Evolutionary conservation across 2,329 filamentous ascomycete genomes (phyloP).

Genomic region (Annulohypoxylon truncatum): DNA sequence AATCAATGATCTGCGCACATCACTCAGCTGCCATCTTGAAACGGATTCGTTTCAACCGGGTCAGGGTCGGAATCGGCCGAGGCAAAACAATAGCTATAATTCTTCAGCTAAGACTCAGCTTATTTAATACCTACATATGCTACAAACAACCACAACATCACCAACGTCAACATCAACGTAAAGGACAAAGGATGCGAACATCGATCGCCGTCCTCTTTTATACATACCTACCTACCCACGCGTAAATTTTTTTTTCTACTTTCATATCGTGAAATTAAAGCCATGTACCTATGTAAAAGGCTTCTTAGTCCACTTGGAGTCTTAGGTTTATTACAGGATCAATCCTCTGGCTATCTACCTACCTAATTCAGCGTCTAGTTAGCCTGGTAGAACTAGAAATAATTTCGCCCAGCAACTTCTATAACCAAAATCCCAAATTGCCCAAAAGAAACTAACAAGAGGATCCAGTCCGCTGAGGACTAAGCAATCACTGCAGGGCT

Average conservation of each 20-base stretch:
- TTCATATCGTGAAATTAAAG: neutral
- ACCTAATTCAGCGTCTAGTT: neutral
- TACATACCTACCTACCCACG: neutral
- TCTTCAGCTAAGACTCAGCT: constrained; percentile 2
- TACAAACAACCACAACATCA: neutral
- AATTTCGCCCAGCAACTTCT: neutral
- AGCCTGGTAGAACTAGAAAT: neutral
- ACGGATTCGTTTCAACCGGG: constrained; percentile 34
- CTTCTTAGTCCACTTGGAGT: neutral
- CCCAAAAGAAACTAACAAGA: neutral
- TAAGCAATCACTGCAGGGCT: neutral
- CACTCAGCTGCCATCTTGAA: constrained; percentile 28
- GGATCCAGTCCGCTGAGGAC: neutral
- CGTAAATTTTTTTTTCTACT: neutral
- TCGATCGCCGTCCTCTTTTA: neutral
- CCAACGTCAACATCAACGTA: neutral
- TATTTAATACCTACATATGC: no score
- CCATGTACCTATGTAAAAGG: neutral
- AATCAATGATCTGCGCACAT: constrained; percentile 25
- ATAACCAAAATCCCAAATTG: neutral
- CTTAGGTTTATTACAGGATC: neutral
- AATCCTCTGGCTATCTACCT: constrained; percentile 54
- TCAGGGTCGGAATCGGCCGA: constrained; percentile 17
- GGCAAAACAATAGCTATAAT: constrained; percentile 59
- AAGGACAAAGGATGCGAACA: neutral